Conservation (phyloP, 768 basidiomycete species). For the Steccherinum ochraceum region DNA sequence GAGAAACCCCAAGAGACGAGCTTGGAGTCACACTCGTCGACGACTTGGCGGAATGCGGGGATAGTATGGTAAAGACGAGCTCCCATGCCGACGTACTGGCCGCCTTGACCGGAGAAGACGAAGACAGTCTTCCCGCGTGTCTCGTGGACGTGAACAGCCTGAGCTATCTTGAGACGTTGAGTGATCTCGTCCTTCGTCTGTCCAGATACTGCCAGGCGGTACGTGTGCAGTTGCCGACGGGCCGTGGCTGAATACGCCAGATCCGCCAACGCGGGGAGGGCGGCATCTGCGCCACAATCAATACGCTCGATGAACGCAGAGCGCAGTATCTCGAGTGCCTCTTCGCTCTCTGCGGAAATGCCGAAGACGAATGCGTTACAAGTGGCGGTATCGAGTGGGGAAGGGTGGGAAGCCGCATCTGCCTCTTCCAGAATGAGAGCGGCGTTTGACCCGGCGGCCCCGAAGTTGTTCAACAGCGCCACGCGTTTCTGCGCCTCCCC, state of each 20-base stretch:
- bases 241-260: constrained; percentile 66
- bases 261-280: constrained; percentile 38
- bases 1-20: constrained; percentile 44
- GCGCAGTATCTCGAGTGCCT: constrained; percentile 42
- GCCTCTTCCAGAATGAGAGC: constrained; percentile 56
- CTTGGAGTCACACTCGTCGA: constrained; percentile 54
- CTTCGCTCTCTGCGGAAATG: constrained; percentile 52
- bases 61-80: constrained; percentile 43
- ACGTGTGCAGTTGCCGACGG: constrained; percentile 48
- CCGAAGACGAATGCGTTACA: constrained; percentile 40
- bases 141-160: constrained; percentile 25
- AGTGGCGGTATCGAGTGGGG: background rate
- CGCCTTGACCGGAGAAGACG: constrained; percentile 72
- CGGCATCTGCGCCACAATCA: constrained; percentile 6
- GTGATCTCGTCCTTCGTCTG: constrained; percentile 38
- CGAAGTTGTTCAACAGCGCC: constrained; percentile 69
- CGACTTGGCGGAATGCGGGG: constrained; percentile 38
- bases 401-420: background rate
- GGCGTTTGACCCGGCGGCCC: constrained; percentile 67
- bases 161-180: constrained; percentile 32
- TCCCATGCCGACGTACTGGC: constrained; percentile 65
- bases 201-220: constrained; percentile 47
- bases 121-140: constrained; percentile 39
- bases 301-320: constrained; percentile 32
- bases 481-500: constrained; percentile 30